Conservation (phyloP, 306 rosid genomes). For the Acacia melanoxylon region DNA sequence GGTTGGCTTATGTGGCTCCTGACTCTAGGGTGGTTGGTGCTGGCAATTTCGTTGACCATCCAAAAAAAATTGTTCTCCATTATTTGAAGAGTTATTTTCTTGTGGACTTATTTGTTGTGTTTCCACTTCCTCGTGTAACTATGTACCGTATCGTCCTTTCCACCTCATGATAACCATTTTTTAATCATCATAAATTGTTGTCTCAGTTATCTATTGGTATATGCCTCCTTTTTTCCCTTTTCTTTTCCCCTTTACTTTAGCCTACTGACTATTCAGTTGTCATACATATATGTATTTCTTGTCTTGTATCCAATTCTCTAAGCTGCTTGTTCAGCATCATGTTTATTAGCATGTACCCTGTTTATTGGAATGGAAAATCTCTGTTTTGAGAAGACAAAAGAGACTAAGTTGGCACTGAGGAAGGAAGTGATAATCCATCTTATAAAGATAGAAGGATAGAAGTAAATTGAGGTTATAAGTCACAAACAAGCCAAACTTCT, state of each 20-base stretch:
- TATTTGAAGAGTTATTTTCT: constrained; percentile 59
- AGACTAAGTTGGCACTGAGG: neutral
- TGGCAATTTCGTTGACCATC: constrained; percentile 82
- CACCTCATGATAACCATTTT: neutral
- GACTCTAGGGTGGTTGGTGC: constrained; percentile 87
- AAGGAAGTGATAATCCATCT: neutral
- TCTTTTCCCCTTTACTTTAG: neutral
- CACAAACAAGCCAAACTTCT: neutral
- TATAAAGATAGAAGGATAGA: constrained; percentile 1
- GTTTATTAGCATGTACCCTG: neutral
- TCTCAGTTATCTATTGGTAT: constrained; percentile 3
- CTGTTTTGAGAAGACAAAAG: too few relatives aligned
- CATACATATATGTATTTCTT: neutral
- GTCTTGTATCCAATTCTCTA: neutral
- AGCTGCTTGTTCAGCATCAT: neutral
- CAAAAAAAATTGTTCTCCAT: constrained; percentile 64
- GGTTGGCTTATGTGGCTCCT: constrained; percentile 87
- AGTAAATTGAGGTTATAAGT: neutral
- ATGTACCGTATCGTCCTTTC: neutral
- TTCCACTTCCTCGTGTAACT: constrained; percentile 86
- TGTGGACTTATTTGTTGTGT: constrained; percentile 61
- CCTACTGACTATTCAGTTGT: neutral
- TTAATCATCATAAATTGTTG: constrained; percentile 2
- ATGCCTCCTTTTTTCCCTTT: neutral
- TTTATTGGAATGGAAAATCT: too few relatives aligned